These are phyloP conservation scores for Ophiostoma quercus DNA, from an alignment of 2,329 filamentous ascomycete species.

Conservation along the genomic window DNA sequence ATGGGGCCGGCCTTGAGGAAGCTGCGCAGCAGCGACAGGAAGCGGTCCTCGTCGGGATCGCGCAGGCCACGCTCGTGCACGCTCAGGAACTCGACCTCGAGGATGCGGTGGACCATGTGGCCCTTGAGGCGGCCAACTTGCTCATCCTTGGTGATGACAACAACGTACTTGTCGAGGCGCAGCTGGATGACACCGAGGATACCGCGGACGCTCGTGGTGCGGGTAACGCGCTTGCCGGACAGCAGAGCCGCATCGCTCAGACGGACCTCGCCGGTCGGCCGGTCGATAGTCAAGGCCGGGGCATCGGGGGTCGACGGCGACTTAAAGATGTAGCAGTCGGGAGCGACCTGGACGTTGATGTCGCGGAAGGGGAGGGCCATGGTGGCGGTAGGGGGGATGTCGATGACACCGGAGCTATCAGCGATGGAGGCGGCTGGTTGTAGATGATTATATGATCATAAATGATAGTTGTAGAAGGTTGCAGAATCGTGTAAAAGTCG, in stretches of 20 bases:
- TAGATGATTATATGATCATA: neutral
- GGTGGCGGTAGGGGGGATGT: constrained; percentile 21
- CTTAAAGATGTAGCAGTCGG: constrained; percentile 91
- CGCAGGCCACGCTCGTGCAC: constrained; percentile 86
- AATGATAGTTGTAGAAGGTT: neutral
- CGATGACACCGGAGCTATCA: neutral
- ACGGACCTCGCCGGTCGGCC: constrained; percentile 84
- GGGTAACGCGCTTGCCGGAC: constrained; percentile 63
- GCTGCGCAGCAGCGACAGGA: constrained; percentile 73
- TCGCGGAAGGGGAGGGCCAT: constrained; percentile 72
- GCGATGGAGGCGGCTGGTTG: neutral
- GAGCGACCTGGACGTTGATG: constrained; percentile 91
- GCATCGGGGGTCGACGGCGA: constrained; percentile 90
- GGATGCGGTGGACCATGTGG: constrained; percentile 92
- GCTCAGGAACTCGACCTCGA: constrained; percentile 86
- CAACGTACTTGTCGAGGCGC: constrained; percentile 92
- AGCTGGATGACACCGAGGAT: constrained; percentile 92
- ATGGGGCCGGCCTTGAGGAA: constrained; percentile 80
- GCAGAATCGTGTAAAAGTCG: neutral
- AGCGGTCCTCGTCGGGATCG: constrained; percentile 91
- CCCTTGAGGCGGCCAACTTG: constrained; percentile 88
- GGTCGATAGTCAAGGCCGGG: constrained; percentile 80
- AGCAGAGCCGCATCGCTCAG: constrained; percentile 73
- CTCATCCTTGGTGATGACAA: constrained; percentile 90
- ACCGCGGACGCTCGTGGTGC: constrained; percentile 87